These are phyloP conservation scores for Boechera stricta DNA, from an alignment of 345 rosid genomes.

Conservation along the genomic window DNA sequence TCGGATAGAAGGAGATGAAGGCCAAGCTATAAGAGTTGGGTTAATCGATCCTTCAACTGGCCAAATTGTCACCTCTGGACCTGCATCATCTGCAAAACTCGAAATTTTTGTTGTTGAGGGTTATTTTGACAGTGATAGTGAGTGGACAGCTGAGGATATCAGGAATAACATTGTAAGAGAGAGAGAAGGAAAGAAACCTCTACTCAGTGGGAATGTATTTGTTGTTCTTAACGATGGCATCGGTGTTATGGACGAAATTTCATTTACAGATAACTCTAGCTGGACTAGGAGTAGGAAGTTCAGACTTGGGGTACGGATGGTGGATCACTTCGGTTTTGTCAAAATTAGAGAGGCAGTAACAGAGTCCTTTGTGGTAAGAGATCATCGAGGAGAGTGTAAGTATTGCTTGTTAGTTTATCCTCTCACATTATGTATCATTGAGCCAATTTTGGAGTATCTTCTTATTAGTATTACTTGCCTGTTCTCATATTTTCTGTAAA, in stretches of 20 bases:
- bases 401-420: conserved; percentile 30
- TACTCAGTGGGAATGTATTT: conserved; percentile 79
- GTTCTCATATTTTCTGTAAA: neutral
- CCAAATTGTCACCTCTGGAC: conserved; percentile 61
- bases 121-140: conserved; percentile 78
- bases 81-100: conserved; percentile 74
- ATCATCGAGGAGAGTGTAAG: conserved; percentile 99
- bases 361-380: conserved; percentile 92
- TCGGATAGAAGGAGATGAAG: conserved; percentile 87
- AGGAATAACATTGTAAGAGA: conserved; percentile 88
- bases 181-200: conserved; percentile 95
- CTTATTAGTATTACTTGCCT: neutral
- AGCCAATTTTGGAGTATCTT: conserved; percentile 7
- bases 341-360: conserved; percentile 79
- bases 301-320: conserved; percentile 83
- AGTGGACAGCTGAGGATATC: conserved; percentile 82
- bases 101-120: conserved; percentile 96
- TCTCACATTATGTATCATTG: conserved; percentile 9
- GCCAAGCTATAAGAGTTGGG: conserved; percentile 67
- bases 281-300: conserved; percentile 99
- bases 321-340: conserved; percentile 66
- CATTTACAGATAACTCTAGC: conserved; percentile 98
- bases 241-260: conserved; percentile 68
- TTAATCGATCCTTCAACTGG: conserved; percentile 70
- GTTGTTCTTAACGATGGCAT: conserved; percentile 73